These are phyloP conservation scores for Tardiomyces digboiensis DNA, from an alignment of 1,139 yeast species.

Conservation along the genomic window DNA sequence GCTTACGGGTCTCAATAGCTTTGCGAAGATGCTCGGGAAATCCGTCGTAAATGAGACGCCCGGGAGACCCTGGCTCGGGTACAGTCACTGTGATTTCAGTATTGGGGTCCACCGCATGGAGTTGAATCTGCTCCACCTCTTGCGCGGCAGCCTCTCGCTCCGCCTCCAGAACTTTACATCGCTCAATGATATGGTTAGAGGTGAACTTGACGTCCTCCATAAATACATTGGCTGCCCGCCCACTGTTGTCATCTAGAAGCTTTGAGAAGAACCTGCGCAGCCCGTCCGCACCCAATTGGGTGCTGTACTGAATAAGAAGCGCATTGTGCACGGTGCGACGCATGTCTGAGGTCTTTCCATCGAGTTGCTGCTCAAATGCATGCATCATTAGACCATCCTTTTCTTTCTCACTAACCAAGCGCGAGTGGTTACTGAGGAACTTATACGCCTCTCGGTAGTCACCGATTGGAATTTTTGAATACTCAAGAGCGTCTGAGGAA, in stretches of 20 bases:
- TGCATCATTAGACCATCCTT: conserved; percentile 91
- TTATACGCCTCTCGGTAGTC: conserved; percentile 41
- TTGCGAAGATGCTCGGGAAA: conserved; percentile 45
- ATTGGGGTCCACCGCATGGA: conserved; percentile 80
- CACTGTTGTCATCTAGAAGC: conserved; percentile 41
- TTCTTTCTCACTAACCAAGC: conserved; percentile 71
- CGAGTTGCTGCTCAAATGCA: conserved; percentile 77
- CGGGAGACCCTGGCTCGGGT: conserved; percentile 39
- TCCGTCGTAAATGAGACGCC: conserved; percentile 24
- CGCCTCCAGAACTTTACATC: conserved; percentile 60
- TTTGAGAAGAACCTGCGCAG: conserved; percentile 62
- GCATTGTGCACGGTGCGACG: conserved; percentile 71
- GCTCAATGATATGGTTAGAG: conserved; percentile 54
- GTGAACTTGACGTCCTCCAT: conserved; percentile 65
- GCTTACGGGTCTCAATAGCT: conserved; percentile 62
- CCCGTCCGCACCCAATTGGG: conserved; percentile 51
- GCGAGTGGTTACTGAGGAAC: conserved; percentile 49
- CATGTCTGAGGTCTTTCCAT: conserved; percentile 44
- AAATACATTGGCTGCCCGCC: conserved; percentile 50
- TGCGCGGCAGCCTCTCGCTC: conserved; percentile 32
- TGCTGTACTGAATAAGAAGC: conserved; percentile 65
- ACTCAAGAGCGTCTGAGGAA: conserved; percentile 25
- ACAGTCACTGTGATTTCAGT: conserved; percentile 64
- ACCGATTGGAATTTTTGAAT: conserved; percentile 45
- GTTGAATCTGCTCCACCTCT: conserved; percentile 60